phyloP scores from a whole-genome alignment of 2,329 filamentous ascomycete genomes.

The Penicillium digitatum region DNA sequence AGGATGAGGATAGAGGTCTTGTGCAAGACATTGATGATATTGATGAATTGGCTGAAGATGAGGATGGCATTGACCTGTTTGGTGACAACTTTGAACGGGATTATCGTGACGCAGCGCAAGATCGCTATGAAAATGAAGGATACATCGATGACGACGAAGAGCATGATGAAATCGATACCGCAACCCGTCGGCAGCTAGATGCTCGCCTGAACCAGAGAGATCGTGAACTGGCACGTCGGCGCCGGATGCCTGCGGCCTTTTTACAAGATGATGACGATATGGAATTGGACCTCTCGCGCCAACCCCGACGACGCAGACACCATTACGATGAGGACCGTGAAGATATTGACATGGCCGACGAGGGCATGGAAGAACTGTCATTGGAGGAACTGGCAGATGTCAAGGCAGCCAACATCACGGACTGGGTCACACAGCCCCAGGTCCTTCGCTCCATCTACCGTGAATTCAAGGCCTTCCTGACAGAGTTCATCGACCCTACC shows the following conservation, averaged over 20 bases:
- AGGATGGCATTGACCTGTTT: constrained; percentile 66
- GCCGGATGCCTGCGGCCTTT: constrained; percentile 60
- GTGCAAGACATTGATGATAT: constrained; percentile 62
- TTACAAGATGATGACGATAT: constrained; percentile 73
- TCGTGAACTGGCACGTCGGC: constrained; percentile 55
- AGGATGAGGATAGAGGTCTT: constrained; percentile 55
- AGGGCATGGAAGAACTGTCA: constrained; percentile 93
- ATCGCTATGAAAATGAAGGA: constrained; percentile 54
- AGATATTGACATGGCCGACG: constrained; percentile 79
- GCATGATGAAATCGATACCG: constrained; percentile 59
- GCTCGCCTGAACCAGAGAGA: constrained; percentile 60
- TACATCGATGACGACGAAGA: constrained; percentile 63
- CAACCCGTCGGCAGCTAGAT: constrained; percentile 57
- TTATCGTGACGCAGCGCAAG: constrained; percentile 47
- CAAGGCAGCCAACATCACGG: constrained; percentile 86
- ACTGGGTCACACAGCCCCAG: constrained; percentile 87
- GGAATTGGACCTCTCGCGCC: constrained; percentile 76
- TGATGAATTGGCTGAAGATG: constrained; percentile 66
- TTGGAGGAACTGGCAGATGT: constrained; percentile 88
- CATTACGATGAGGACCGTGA: constrained; percentile 93
- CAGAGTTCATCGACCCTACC: constrained; percentile 86
- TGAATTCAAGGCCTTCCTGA: constrained; percentile 96
- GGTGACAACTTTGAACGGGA: constrained; percentile 64
- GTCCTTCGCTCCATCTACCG: constrained; percentile 91
- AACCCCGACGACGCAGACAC: constrained; percentile 79